These are phyloP conservation scores for Alternaria novae-zelandiae DNA, from an alignment of 2,329 filamentous ascomycete genomes.

Conservation along the genomic window DNA sequence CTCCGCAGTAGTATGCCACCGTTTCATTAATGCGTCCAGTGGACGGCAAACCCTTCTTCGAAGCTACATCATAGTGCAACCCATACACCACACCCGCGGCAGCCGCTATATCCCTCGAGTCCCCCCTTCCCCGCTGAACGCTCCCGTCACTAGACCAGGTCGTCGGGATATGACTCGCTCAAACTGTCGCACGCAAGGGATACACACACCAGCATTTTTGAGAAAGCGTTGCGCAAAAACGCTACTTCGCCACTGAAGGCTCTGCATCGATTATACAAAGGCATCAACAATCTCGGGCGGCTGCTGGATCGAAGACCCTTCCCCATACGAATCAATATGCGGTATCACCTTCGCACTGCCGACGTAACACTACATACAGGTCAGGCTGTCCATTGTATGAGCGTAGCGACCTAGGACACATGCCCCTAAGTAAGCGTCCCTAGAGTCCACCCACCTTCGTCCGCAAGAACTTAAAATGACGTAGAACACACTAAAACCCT, in stretches of 20 bases:
- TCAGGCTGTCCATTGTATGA: constrained; percentile 1
- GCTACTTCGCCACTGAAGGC: not conserved
- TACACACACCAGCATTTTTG: not conserved
- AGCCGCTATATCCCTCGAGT: not conserved
- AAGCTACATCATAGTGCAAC: not conserved
- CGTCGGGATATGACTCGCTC: constrained; percentile 18
- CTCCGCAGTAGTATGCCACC: not conserved
- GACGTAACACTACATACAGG: constrained; percentile 13
- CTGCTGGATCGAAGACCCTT: constrained; percentile 18
- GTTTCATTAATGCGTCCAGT: not conserved
- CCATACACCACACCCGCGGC: not conserved
- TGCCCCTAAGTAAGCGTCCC: not conserved
- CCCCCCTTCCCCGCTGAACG: constrained; percentile 21
- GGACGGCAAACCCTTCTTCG: fast-evolving
- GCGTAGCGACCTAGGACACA: not conserved
- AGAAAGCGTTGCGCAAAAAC: not conserved
- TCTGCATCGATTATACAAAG: constrained; percentile 25
- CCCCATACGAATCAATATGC: constrained; percentile 9
- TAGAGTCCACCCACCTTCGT: too few species aligned
- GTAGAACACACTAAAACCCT: not conserved
- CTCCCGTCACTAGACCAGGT: constrained; percentile 29
- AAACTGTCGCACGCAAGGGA: constrained; percentile 29
- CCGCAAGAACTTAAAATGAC: not conserved
- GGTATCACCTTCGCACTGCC: constrained; percentile 21
- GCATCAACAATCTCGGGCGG: constrained; percentile 23